Evolutionary conservation across 1,139 yeast species (phyloP).

Genomic region (Hyphopichia buzzinii): DNA sequence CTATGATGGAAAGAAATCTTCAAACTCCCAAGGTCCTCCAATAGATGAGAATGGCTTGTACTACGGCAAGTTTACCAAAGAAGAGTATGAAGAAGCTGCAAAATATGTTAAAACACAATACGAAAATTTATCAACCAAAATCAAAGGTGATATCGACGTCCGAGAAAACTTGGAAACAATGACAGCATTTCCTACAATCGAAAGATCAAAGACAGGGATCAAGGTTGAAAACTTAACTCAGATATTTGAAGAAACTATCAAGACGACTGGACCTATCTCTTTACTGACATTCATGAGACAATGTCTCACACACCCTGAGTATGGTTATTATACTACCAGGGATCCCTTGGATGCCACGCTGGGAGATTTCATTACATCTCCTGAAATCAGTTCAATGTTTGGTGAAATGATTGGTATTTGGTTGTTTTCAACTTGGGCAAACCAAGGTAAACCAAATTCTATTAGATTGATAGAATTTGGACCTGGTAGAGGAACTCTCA

Average conservation of each 20-base stretch:
- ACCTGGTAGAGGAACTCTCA: slow-evolving; percentile 82
- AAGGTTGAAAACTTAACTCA: slow-evolving; percentile 32
- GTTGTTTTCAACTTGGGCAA: slow-evolving; percentile 60
- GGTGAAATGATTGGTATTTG: slow-evolving; percentile 86
- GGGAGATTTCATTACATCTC: slow-evolving; percentile 84
- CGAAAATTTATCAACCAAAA: slow-evolving; percentile 29
- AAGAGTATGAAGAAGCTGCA: slow-evolving; percentile 43
- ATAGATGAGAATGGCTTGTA: slow-evolving; percentile 15
- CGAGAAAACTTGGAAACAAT: slow-evolving; percentile 36
- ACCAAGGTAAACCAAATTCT: slow-evolving; percentile 49
- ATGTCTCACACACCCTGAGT: slow-evolving; percentile 74
- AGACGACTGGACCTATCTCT: slow-evolving; percentile 75
- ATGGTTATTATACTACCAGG: slow-evolving; percentile 77
- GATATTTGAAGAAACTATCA: slow-evolving; percentile 53
- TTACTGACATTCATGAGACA: slow-evolving; percentile 78
- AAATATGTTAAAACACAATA: slow-evolving; percentile 34
- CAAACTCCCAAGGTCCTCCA: slow-evolving; percentile 3
- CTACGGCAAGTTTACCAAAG: slow-evolving; percentile 35
- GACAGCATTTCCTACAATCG: slow-evolving; percentile 34
- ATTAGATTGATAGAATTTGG: slow-evolving; percentile 79
- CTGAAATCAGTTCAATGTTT: slow-evolving; percentile 84
- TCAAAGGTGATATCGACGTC: slow-evolving; percentile 39
- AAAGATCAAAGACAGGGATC: slow-evolving; percentile 4
- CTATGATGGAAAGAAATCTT: neutral
- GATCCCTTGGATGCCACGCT: slow-evolving; percentile 62